phyloP scores from a whole-genome alignment of 164 flowering plant species.

The Vitis riparia region DNA sequence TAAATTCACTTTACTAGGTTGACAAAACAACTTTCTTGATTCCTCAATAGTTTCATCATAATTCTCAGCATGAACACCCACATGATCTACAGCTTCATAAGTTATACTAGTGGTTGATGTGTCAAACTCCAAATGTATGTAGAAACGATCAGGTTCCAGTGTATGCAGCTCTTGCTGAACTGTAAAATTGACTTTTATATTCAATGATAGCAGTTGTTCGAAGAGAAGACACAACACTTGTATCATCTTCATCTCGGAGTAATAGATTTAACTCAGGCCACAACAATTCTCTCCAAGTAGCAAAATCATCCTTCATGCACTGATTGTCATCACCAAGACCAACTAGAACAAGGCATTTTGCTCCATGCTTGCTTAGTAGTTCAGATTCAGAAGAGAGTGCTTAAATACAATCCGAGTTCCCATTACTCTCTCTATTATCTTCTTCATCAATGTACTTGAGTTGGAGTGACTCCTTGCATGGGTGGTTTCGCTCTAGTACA shows the following conservation, averaged over 20 bases:
- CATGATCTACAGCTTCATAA: constrained; percentile 34
- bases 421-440: too few relatives aligned
- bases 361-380: constrained; percentile 59
- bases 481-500: too few relatives aligned
- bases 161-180: constrained; percentile 79
- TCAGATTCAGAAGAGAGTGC: constrained; percentile 16
- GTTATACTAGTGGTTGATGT: constrained; percentile 65
- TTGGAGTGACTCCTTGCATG: too few relatives aligned
- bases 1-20: too few relatives aligned
- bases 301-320: constrained; percentile 88
- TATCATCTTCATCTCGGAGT: constrained; percentile 72
- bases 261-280: constrained; percentile 83
- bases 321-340: constrained; percentile 86
- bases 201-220: constrained; percentile 76
- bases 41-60: too few relatives aligned
- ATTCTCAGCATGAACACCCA: too few relatives aligned
- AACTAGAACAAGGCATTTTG: constrained; percentile 47
- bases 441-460: too few relatives aligned
- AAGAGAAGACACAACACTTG: constrained; percentile 53
- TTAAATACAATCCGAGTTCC: too few relatives aligned
- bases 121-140: constrained; percentile 93
- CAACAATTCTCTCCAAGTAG: constrained; percentile 78
- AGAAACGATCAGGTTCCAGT: constrained; percentile 84
- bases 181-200: constrained; percentile 78
- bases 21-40: too few relatives aligned